A percentile compares a stretch with the other conserved stretches of the same genome.
phyloP scores from a whole-genome alignment of 306 rosid genomes.

The Corylus avellana region DNA sequence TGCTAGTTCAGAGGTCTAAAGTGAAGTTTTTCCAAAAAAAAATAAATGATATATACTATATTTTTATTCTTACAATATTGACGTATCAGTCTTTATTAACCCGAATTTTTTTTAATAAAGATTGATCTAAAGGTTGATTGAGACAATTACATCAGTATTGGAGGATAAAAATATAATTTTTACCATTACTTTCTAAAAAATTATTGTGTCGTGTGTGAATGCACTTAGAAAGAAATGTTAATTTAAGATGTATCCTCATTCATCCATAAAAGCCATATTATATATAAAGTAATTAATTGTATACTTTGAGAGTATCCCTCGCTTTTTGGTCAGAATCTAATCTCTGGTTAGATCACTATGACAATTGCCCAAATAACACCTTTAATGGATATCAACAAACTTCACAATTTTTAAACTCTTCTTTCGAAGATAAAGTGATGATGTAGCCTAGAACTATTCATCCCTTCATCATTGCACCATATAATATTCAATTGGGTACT shows the following conservation, averaged over 20 bases:
- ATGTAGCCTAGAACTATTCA: constrained; percentile 17
- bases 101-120: no score
- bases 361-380: constrained; percentile 9
- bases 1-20: no score
- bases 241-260: neutral
- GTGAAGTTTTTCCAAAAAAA: no score
- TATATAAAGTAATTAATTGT: no score
- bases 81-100: no score
- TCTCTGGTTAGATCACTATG: constrained; percentile 1
- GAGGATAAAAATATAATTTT: no score
- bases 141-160: no score
- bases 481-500: neutral
- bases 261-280: neutral
- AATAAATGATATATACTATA: no score
- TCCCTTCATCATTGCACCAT: constrained; percentile 23
- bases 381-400: constrained; percentile 22
- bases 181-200: neutral
- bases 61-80: no score
- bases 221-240: neutral
- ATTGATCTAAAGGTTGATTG: no score
- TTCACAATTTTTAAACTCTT: neutral
- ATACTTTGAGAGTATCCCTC: neutral
- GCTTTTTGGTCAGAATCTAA: neutral
- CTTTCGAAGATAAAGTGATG: constrained; percentile 5
- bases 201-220: neutral